These are phyloP conservation scores for Trichoderma aggressivum DNA, from an alignment of 2,329 filamentous ascomycete genomes.

Conservation along the genomic window DNA sequence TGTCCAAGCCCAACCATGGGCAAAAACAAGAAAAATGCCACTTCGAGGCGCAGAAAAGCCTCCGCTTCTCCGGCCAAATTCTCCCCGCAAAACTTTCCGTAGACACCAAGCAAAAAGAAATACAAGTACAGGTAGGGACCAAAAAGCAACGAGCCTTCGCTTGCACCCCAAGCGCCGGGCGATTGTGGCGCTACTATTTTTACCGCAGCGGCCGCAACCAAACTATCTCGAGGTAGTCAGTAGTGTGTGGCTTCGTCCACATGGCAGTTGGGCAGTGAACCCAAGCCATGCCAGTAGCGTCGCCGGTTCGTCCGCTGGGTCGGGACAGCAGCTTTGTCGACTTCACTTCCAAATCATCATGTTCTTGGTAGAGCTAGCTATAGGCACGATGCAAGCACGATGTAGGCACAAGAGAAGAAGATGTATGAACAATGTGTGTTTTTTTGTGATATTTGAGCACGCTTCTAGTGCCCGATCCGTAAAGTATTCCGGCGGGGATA, in stretches of 20 bases:
- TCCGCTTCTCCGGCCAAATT: neutral
- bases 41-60: neutral
- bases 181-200: constrained; percentile 11
- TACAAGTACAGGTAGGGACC: neutral
- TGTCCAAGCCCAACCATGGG: neutral
- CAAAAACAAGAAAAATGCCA: neutral
- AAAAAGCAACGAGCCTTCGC: constrained; percentile 9
- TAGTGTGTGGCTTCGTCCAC: constrained; percentile 10
- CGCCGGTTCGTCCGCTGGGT: neutral
- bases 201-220: constrained; percentile 11
- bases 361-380: neutral
- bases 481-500: constrained; percentile 16
- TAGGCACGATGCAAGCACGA: neutral
- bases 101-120: neutral
- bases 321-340: neutral
- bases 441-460: constrained; percentile 7
- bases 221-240: neutral
- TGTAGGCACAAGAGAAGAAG: neutral
- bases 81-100: constrained; percentile 11
- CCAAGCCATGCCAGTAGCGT: neutral
- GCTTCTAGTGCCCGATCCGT: constrained; percentile 9
- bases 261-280: constrained; percentile 1
- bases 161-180: constrained; percentile 1
- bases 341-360: neutral
- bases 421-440: neutral